Evolutionary conservation across 305 asterid species (phyloP).

Genomic region (Fraxinus sp.): DNA sequence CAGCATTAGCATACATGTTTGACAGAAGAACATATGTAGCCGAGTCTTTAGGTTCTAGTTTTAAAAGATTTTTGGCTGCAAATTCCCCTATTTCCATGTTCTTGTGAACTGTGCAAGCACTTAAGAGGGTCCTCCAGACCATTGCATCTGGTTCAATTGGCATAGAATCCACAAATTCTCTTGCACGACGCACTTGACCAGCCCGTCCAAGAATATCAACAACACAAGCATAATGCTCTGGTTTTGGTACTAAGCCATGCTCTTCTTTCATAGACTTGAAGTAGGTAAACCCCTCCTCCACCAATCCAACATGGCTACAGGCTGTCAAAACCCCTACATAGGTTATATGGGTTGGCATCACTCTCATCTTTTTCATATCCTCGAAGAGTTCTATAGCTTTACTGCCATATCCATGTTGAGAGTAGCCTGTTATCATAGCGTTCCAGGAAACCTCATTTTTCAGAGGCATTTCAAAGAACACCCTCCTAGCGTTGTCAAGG

Average conservation of each 20-base stretch:
- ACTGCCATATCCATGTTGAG: constrained; percentile 79
- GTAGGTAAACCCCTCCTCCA: constrained; percentile 73
- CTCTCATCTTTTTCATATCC: constrained; percentile 55
- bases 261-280: constrained; percentile 67
- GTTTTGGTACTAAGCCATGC: constrained; percentile 60
- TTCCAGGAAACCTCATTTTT: constrained; percentile 87
- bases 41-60: constrained; percentile 74
- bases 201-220: constrained; percentile 91
- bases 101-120: constrained; percentile 80
- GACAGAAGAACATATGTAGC: constrained; percentile 86
- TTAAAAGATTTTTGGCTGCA: constrained; percentile 67
- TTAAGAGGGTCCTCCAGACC: constrained; percentile 91
- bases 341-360: constrained; percentile 70
- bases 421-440: constrained; percentile 86
- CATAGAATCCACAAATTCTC: constrained; percentile 69
- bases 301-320: constrained; percentile 87
- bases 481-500: constrained; percentile 59
- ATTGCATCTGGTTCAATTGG: constrained; percentile 76
- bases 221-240: constrained; percentile 78
- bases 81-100: constrained; percentile 69
- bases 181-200: constrained; percentile 66
- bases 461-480: constrained; percentile 59
- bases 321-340: constrained; percentile 85
- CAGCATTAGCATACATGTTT: constrained; percentile 78
- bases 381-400: constrained; percentile 75